phyloP scores from a whole-genome alignment of 1,284 basidiomycete species.

The Heimioporus punctisporus region DNA sequence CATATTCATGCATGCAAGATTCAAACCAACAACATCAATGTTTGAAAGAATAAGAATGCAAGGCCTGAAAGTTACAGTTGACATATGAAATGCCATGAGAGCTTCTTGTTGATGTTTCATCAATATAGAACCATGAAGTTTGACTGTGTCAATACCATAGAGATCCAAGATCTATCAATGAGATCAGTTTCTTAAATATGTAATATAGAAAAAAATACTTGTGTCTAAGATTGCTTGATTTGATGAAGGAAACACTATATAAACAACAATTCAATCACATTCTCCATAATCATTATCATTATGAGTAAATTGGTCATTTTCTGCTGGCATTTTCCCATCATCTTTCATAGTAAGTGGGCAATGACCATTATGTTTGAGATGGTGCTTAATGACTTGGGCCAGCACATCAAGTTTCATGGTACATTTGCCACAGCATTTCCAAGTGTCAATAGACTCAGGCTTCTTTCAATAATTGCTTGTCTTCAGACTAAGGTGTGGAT shows the following conservation, averaged over 20 bases:
- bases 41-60: slow-evolving; percentile 17
- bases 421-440: no score
- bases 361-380: background rate
- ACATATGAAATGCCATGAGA: background rate
- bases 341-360: background rate
- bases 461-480: no score
- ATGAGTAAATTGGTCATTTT: background rate
- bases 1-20: background rate
- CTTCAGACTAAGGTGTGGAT: no score
- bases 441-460: no score
- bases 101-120: background rate
- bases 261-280: slow-evolving; percentile 14
- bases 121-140: slow-evolving; percentile 4
- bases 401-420: no score
- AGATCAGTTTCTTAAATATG: background rate
- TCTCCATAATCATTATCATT: background rate
- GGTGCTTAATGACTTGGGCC: no score
- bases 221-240: slow-evolving; percentile 8
- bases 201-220: background rate
- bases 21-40: slow-evolving; percentile 10
- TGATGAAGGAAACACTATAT: slow-evolving; percentile 14
- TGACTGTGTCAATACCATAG: background rate
- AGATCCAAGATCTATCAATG: slow-evolving; percentile 2
- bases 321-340: background rate
- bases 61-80: background rate